Evolutionary conservation across 176 grass and related monocot species (phyloP).

Genomic region (Avena atlantica): DNA sequence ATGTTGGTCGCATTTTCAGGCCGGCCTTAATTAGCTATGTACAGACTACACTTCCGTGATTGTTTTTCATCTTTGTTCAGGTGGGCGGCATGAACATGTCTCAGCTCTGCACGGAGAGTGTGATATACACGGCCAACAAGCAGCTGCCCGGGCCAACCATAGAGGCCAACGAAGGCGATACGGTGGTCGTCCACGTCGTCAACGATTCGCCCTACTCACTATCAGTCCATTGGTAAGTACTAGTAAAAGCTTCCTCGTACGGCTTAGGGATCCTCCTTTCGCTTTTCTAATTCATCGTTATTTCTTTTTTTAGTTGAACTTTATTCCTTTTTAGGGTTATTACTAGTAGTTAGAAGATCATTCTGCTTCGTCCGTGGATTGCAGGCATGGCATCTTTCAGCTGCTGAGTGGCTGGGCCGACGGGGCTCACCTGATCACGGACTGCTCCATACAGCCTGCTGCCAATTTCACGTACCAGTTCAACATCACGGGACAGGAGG

Average conservation of each 20-base stretch:
- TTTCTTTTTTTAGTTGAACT: too few relatives aligned
- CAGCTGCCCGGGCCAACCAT: constrained; percentile 47
- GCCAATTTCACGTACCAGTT: constrained; percentile 62
- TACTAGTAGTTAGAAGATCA: too few relatives aligned
- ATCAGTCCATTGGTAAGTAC: constrained; percentile 35
- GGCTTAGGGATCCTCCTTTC: too few relatives aligned
- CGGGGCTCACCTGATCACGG: constrained; percentile 75
- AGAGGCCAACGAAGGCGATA: constrained; percentile 52
- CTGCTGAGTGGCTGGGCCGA: constrained; percentile 69
- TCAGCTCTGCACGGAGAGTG: constrained; percentile 32
- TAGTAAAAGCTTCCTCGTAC: too few relatives aligned
- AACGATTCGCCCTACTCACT: constrained; percentile 45
- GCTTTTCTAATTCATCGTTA: too few relatives aligned
- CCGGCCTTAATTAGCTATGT: too few relatives aligned
- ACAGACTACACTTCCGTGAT: too few relatives aligned
- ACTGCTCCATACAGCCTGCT: constrained; percentile 73
- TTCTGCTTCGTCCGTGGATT: not conserved
- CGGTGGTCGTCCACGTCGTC: constrained; percentile 38
- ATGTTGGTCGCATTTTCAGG: too few relatives aligned
- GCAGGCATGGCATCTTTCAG: constrained; percentile 84
- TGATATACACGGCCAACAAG: constrained; percentile 43
- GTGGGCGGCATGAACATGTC: not conserved
- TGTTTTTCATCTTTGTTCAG: too few relatives aligned
- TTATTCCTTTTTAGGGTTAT: too few relatives aligned
- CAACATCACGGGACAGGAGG: constrained; percentile 65